Percentiles rank a stretch among this genome's conserved stretches.
phyloP scores from a whole-genome alignment of 2,329 filamentous ascomycete genomes.

The Tetracladium maxilliforme region DNA sequence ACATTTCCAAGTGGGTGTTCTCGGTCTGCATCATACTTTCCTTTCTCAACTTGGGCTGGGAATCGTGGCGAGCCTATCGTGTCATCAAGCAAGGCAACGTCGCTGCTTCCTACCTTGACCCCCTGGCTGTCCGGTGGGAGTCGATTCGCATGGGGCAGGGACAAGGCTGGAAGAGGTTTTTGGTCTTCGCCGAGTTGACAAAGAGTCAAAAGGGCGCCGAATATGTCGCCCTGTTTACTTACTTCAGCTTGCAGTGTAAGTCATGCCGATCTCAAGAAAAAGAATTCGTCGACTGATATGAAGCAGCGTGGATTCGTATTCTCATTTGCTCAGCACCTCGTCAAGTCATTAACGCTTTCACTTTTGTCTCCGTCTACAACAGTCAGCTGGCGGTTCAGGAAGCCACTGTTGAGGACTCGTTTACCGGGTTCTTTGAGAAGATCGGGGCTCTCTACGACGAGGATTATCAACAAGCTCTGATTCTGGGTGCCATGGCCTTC shows the following conservation, averaged over 20 bases:
- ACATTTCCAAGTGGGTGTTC: conserved; percentile 89
- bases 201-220: conserved; percentile 61
- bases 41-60: conserved; percentile 65
- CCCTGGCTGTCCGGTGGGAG: conserved; percentile 70
- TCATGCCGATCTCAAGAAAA: conserved; percentile 7
- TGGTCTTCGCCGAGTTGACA: conserved; percentile 58
- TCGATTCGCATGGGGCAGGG: conserved; percentile 61
- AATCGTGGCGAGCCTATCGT: conserved; percentile 64
- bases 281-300: conserved; percentile 5
- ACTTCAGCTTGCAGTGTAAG: conserved; percentile 51
- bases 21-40: conserved; percentile 83
- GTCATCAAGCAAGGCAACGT: conserved; percentile 78
- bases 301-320: conserved; percentile 68
- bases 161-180: conserved; percentile 70
- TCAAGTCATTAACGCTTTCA: conserved; percentile 80
- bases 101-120: conserved; percentile 83
- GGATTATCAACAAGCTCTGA: conserved; percentile 65
- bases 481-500: conserved; percentile 84
- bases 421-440: conserved; percentile 73
- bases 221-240: conserved; percentile 57
- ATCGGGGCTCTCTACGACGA: conserved; percentile 56
- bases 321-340: conserved; percentile 85
- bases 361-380: conserved; percentile 70
- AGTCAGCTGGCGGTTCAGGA: conserved; percentile 52
- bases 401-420: conserved; percentile 38